Base-by-base conservation (phyloP, 306 rosid genomes). In the Datisca glomerata region DNA sequence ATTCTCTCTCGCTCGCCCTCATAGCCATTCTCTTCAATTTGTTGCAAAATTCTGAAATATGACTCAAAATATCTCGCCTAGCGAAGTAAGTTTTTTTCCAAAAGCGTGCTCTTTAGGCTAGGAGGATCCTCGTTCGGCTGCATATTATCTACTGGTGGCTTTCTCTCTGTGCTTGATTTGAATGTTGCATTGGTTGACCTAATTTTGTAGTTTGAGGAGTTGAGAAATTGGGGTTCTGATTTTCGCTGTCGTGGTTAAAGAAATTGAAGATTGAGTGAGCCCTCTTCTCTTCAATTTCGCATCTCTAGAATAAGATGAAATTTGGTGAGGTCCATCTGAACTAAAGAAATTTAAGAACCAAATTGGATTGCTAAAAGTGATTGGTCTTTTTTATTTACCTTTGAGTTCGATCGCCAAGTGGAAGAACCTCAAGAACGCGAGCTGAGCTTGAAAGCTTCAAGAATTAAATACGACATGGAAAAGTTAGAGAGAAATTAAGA, bases 41-140 rank as follows among this genome's bases (percentile, higher is more conserved):
- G 39, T 52, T 73, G 57, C 94, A 91, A 64, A 91, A 84, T 35
- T 80, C 98, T 1, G 96, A 71, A 58, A 91, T 78, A 60, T 80
- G 98, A 50, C 70, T 76, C 44, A 91, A 57, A 51, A 89, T 75
- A 43, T 91, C 95, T 56, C 93, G 64, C 53, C 86, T 78, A 0
- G 74, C 70, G 29, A 89, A 72, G n/a, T 51, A 89, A 72, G 54
- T 83, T 89, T 69, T 75, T 74, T 0, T 93, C 78, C 0, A 93
- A 89, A 41, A 75, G 83, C 25, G 93, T 70, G 63, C 80, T 70
- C 71, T 68, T 89, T 65, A 89, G 60, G 39, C 71, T 56, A 8
- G 85, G 86, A 15, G 41, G 49, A 46, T 53, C 67, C 19, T 49
- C 64, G 23, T 47, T 63, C 59, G 51, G 63, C 1, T 53, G 48